A percentile compares a stretch with the other conserved stretches of the same genome.
Conservation (phyloP, 2,329 filamentous ascomycete species). For the Sporothrix dimorphospora region DNA sequence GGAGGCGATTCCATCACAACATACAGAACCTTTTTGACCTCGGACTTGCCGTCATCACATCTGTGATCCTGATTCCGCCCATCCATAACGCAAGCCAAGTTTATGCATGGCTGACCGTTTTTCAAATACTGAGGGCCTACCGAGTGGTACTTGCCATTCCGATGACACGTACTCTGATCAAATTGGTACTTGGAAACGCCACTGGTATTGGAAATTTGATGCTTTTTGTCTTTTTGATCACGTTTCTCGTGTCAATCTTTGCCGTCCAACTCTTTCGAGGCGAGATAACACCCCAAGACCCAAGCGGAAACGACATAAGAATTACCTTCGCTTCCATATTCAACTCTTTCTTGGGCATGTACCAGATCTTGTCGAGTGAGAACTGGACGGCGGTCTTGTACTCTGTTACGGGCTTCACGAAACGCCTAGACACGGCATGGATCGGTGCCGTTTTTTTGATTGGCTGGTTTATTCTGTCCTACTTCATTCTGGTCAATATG, state of each 20-base stretch:
- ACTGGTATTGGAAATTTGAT: constrained; percentile 92
- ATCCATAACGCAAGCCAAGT: constrained; percentile 71
- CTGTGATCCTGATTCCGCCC: constrained; percentile 80
- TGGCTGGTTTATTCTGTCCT: constrained; percentile 92
- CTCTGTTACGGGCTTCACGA: constrained; percentile 72
- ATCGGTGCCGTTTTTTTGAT: constrained; percentile 90
- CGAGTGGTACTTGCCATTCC: constrained; percentile 87
- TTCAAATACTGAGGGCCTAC: constrained; percentile 91
- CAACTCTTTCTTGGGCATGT: constrained; percentile 97
- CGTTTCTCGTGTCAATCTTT: constrained; percentile 90
- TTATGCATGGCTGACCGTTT: constrained; percentile 88
- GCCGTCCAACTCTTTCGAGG: constrained; percentile 91
- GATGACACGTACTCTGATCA: constrained; percentile 83
- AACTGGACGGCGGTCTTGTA: constrained; percentile 93
- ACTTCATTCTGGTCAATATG: constrained; percentile 98
- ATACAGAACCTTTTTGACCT: constrained; percentile 81
- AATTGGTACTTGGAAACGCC: constrained; percentile 86
- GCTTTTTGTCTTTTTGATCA: constrained; percentile 94
- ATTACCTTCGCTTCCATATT: constrained; percentile 89
- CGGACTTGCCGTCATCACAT: constrained; percentile 76
- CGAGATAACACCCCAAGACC: constrained; percentile 70
- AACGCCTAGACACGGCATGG: constrained; percentile 75
- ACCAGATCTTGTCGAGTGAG: constrained; percentile 92
- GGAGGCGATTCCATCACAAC: constrained; percentile 76
- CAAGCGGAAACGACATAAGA: constrained; percentile 62